Base-by-base conservation (phyloP, 2,329 filamentous ascomycete species). In the Trichoderma asperellum region DNA sequence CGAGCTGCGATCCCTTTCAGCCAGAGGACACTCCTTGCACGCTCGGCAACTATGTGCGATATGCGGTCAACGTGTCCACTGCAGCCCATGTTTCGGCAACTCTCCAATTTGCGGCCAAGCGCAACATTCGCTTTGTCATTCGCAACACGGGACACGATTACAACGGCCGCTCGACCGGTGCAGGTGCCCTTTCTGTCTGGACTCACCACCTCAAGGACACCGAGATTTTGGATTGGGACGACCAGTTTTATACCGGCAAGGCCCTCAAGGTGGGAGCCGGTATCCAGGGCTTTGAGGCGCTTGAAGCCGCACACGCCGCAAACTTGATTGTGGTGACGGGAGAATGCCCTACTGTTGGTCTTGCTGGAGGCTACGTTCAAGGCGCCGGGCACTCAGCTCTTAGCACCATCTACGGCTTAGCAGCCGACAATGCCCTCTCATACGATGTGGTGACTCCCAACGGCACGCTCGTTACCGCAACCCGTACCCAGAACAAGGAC, bases 321-420 rank as follows among this genome's bases (percentile, higher is more conserved):
- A 82, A 82, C 0, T 78, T 85, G 7, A 82, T 81, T 0, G 80
- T 88, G 0, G 83, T 89, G 6, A 86, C 84, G 21, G 88, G 88
- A 8, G 85, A 86, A 21, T 87, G 86, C 69, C 73, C 76, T 0
- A 86, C 84, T 0, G 88, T 91, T 8, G 88, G 88, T 1, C 74
- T 88, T 2, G 84, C 86, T 0, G 89, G 88, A n/a, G 88, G 89
- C 0, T 91, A 87, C 73, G 84, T 81, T 1, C 86, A 88, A 73
- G 88, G 87, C 5, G 88, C 86, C 21, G 88, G 89, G 0, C 86
- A 89, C 73, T 83, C 82, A 1, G 79, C 83, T 0, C 79, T 90
- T 2, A 81, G 80, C 16, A 84, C 84, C 0, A 77, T 75, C 8
- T 86, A 85, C 66, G 89, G 89, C 7, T 78, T 91, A 0, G 86